Percentiles rank a stretch among this genome's conserved stretches.
phyloP scores from a whole-genome alignment of 2,329 filamentous ascomycete genomes.

The Cadophora malorum region DNA sequence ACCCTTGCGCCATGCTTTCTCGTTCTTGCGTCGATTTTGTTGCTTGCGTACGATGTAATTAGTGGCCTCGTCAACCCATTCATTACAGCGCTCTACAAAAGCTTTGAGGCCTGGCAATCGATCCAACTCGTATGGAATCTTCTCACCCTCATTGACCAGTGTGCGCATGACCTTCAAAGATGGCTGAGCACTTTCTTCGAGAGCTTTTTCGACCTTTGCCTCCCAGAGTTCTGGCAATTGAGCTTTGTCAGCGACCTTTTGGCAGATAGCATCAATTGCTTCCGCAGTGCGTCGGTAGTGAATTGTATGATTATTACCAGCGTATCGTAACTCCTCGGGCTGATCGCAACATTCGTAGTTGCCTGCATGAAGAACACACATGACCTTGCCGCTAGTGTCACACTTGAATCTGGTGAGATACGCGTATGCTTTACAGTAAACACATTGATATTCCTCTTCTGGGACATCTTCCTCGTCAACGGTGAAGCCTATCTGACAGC shows the following conservation, averaged over 20 bases:
- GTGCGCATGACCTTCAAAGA: slow-evolving; percentile 85
- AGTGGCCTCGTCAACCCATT: slow-evolving; percentile 97
- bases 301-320: slow-evolving; percentile 74
- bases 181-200: slow-evolving; percentile 84
- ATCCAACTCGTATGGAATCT: slow-evolving; percentile 87
- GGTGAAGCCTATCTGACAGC: slow-evolving; percentile 67
- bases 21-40: slow-evolving; percentile 94
- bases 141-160: slow-evolving; percentile 90
- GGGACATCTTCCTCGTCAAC: slow-evolving; percentile 76
- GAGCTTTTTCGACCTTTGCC: slow-evolving; percentile 82
- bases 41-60: slow-evolving; percentile 97
- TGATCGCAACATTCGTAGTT: slow-evolving; percentile 80
- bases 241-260: slow-evolving; percentile 86
- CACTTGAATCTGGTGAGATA: slow-evolving; percentile 93
- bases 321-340: slow-evolving; percentile 69
- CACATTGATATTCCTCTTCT: slow-evolving; percentile 93
- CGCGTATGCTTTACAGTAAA: slow-evolving; percentile 89
- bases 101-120: slow-evolving; percentile 81
- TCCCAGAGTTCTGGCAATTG: slow-evolving; percentile 87
- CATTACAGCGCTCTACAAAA: slow-evolving; percentile 95
- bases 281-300: slow-evolving; percentile 80
- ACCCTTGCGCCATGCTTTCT: slow-evolving; percentile 81
- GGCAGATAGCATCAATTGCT: slow-evolving; percentile 67
- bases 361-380: slow-evolving; percentile 85
- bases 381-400: slow-evolving; percentile 76